Conservation (phyloP, 108 stramenopile species). For the Cyclotella cryptica region DNA sequence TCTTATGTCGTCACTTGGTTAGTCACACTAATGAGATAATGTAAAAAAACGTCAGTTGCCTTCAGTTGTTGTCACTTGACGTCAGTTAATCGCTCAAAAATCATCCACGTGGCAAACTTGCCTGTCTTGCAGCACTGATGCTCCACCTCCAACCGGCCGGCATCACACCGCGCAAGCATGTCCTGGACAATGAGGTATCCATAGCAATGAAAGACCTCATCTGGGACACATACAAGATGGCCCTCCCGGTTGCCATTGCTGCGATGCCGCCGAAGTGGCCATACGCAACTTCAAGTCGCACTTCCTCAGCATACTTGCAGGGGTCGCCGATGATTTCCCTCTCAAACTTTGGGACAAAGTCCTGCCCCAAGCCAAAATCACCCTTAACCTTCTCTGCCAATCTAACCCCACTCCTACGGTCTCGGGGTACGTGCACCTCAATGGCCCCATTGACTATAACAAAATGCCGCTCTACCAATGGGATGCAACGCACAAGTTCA, state of each 20-base stretch:
- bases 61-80: too few species aligned
- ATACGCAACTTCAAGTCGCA: conserved; percentile 8
- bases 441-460: not conserved
- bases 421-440: not conserved
- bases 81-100: too few species aligned
- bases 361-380: not conserved
- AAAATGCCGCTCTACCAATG: not conserved
- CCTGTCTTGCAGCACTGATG: too few species aligned
- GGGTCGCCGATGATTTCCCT: not conserved
- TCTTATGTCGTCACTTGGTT: too few species aligned
- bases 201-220: not conserved
- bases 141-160: not conserved
- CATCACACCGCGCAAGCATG: not conserved
- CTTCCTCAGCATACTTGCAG: conserved; percentile 3
- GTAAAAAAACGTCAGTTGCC: too few species aligned
- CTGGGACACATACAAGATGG: not conserved
- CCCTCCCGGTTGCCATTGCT: not conserved
- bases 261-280: not conserved
- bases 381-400: too few species aligned
- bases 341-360: too few species aligned
- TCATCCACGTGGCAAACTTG: too few species aligned
- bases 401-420: too few species aligned
- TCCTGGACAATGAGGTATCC: not conserved
- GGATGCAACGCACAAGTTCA: not conserved
- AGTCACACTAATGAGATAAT: too few species aligned